phyloP scores from a whole-genome alignment of 352 stramenopile species.

The Thalassiosira hispida region DNA sequence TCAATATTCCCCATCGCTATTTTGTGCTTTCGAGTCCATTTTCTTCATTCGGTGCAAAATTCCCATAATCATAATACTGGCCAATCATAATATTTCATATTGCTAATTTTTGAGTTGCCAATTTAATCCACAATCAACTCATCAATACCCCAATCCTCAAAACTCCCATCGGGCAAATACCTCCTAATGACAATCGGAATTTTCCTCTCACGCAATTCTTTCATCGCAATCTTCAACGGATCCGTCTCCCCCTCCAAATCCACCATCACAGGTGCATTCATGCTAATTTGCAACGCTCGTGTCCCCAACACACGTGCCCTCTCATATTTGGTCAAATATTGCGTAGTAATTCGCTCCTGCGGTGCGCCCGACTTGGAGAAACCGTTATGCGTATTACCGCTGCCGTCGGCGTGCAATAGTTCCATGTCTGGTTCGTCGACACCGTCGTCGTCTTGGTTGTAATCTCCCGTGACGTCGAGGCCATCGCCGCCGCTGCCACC shows the following conservation, averaged over 20 bases:
- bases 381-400: slow-evolving; percentile 29
- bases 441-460: slow-evolving; percentile 43
- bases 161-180: slow-evolving; percentile 98
- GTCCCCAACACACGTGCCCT: slow-evolving; percentile 97
- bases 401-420: slow-evolving; percentile 31
- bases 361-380: slow-evolving; percentile 42
- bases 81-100: too few relatives aligned
- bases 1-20: not conserved
- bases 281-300: slow-evolving; percentile 97
- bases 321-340: slow-evolving; percentile 99
- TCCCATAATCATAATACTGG: too few relatives aligned
- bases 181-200: slow-evolving; percentile 99
- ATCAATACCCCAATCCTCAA: slow-evolving; percentile 99
- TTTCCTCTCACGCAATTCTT: slow-evolving; percentile 98
- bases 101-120: too few relatives aligned
- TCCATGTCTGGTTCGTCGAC: slow-evolving; percentile 30
- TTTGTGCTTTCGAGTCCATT: not conserved
- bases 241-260: slow-evolving; percentile 98
- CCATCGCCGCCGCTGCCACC: slow-evolving; percentile 54
- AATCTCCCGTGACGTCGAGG: slow-evolving; percentile 76
- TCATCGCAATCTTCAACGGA: slow-evolving; percentile 99
- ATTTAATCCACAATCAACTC: slow-evolving; percentile 98
- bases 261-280: slow-evolving; percentile 87
- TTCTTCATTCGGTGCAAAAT: not conserved
- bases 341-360: slow-evolving; percentile 91